Evolutionary conservation across 2,329 filamentous ascomycete genomes (phyloP), one percentile per base, ranked within the genome.

Genomic region (Berkeleyomyces rouxiae): DNA sequence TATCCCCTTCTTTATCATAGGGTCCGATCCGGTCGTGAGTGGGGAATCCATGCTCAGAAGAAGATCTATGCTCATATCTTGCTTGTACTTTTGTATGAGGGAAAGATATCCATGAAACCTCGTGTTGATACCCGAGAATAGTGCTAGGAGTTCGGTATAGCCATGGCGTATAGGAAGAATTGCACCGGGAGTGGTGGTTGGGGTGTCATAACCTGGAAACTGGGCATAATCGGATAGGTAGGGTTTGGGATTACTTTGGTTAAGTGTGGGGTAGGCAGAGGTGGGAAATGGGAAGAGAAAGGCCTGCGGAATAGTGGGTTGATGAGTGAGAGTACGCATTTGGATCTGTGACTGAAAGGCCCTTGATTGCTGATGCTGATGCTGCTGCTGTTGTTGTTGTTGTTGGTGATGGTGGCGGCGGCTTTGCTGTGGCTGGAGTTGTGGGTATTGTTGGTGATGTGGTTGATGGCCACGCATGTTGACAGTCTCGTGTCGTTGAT

Each of bases 1-100:
- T 43, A 71, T 65, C 2, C 67, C 66, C 11, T 60, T 42, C 6
- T 70, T 68, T 13, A 69, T 68, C 16, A 60, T 65, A 55, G 65
- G 64, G 6, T 59, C 42, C 4, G 55, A 44, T 1, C 63, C 51
- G 23, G 23, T 23, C 23, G 60, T 51, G 4, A 64, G 58, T 67
- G 68, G 70, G 58, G 43, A 69, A 67, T 67, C 51, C 1, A 57
- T n/a, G 7, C 33, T 55, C 40, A 61, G 16, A 9, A 64, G 59
- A 7, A 61, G 36, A 0, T 68, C 66, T 3, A 61, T 40, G 4
- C 58, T 16, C 65, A 40, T 4, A 11, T 47, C 61, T 53, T 7
- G 66, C 59, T 33, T 68, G 65, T 43, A 59, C 0, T 5, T 59
- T 51, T 0, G 62, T 59, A 3, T 65, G 42, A 37, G 47, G 23